phyloP scores from a whole-genome alignment of 2,329 filamentous ascomycete species.

The Diaporthe citri region DNA sequence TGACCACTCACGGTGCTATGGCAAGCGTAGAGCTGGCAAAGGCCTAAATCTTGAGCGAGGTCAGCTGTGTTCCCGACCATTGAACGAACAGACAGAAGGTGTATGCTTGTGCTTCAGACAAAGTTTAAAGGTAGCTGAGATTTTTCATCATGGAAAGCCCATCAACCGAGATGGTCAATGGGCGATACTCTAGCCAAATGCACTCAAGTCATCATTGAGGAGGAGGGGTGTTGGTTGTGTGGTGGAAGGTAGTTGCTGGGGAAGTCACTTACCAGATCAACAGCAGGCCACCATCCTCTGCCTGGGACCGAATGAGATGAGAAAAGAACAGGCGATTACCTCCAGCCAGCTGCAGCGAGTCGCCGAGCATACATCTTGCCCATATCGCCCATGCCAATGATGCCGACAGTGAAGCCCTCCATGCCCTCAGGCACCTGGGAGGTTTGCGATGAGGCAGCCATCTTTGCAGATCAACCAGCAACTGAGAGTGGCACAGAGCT shows the following conservation, averaged over 20 bases:
- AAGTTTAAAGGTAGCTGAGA: constrained; percentile 93
- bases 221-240: constrained; percentile 44
- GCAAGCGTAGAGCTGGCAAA: constrained; percentile 11
- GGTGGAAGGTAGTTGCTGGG: constrained; percentile 34
- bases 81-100: constrained; percentile 42
- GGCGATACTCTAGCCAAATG: constrained; percentile 99
- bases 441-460: constrained; percentile 43
- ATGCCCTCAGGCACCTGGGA: constrained; percentile 56
- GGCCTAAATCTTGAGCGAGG: constrained; percentile 42
- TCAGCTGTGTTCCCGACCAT: constrained; percentile 33
- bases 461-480: constrained; percentile 37
- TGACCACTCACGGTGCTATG: background rate
- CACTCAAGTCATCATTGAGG: constrained; percentile 99
- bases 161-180: constrained; percentile 64
- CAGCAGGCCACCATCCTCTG: constrained; percentile 33
- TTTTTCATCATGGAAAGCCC: constrained; percentile 96
- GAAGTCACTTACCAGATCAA: constrained; percentile 54
- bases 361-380: constrained; percentile 96
- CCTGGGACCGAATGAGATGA: constrained; percentile 21
- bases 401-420: constrained; percentile 84
- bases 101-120: constrained; percentile 78
- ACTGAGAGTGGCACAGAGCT: constrained; percentile 38
- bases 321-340: constrained; percentile 70
- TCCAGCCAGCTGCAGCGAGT: constrained; percentile 94
- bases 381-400: constrained; percentile 99